phyloP scores from a whole-genome alignment of 208 protist genomes.

The Tritrichomonas foetus region DNA sequence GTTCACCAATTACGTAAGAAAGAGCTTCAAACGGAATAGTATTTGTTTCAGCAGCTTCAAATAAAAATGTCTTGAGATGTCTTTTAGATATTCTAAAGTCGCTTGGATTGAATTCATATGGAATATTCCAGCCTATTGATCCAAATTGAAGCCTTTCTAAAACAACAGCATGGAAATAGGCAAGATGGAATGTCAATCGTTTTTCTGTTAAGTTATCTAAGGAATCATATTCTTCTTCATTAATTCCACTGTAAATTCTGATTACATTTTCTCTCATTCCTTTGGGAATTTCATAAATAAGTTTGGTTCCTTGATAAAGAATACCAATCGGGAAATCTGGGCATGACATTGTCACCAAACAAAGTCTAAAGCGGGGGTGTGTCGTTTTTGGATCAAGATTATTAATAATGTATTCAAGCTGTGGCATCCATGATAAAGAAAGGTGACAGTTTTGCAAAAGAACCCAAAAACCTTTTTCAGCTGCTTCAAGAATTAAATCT shows the following conservation, averaged over 20 bases:
- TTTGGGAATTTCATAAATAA: conserved; percentile 93
- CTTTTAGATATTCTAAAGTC: conserved; percentile 88
- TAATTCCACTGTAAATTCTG: conserved; percentile 50
- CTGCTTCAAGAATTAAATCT: conserved; percentile 69
- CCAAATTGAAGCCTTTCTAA: conserved; percentile 95
- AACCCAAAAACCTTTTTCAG: conserved; percentile 72
- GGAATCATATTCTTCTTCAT: conserved; percentile 84
- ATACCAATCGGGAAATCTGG: conserved; percentile 82
- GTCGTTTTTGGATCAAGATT: conserved; percentile 50
- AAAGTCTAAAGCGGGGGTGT: conserved; percentile 81
- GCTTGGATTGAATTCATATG: conserved; percentile 93
- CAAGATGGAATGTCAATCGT: conserved; percentile 91
- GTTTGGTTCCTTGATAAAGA: conserved; percentile 89
- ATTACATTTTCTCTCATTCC: conserved; percentile 90
- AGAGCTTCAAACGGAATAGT: conserved; percentile 89
- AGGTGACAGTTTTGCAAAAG: conserved; percentile 97
- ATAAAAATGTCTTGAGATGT: conserved; percentile 91
- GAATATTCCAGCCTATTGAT: conserved; percentile 87
- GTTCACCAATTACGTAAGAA: conserved; percentile 96
- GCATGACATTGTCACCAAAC: conserved; percentile 83
- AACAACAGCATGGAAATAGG: conserved; percentile 93
- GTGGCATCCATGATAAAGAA: conserved; percentile 82
- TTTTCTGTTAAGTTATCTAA: conserved; percentile 89
- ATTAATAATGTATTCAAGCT: conserved; percentile 79
- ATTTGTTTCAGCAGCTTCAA: conserved; percentile 58